A percentile compares a stretch with the other conserved stretches of the same genome.
These are phyloP conservation scores for Prunus yedoensis DNA, from an alignment of 331 rosid genomes.

Conservation along the genomic window DNA sequence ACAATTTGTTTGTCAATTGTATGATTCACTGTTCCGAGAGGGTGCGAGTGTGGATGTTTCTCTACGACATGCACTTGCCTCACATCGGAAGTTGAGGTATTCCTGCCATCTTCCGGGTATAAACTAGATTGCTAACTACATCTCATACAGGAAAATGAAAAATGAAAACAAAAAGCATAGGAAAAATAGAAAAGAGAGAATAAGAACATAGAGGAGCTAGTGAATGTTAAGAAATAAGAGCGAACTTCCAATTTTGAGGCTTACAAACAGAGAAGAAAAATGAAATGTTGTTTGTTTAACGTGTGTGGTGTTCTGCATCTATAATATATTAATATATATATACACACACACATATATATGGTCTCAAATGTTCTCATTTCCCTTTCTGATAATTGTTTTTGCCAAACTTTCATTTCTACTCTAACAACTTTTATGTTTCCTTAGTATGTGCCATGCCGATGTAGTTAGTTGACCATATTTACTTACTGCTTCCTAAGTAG, in stretches of 20 bases:
- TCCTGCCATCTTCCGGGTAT: conserved; percentile 73
- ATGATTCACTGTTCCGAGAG: conserved; percentile 81
- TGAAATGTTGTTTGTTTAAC: conserved; percentile 13
- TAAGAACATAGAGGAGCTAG: conserved; percentile 7
- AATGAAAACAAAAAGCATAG: neutral
- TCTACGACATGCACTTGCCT: conserved; percentile 74
- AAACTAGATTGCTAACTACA: conserved; percentile 38
- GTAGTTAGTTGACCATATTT: no score
- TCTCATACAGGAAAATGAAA: conserved; percentile 16
- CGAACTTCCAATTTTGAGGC: conserved; percentile 70
- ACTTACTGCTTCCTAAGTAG: no score
- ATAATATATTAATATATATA: neutral
- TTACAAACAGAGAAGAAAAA: conserved; percentile 19
- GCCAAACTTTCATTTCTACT: neutral
- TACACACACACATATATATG: neutral
- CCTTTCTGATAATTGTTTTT: neutral
- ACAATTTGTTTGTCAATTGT: conserved; percentile 69
- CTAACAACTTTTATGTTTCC: no score
- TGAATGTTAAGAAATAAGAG: conserved; percentile 33
- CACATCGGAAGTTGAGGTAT: conserved; percentile 81
- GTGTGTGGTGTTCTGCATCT: neutral
- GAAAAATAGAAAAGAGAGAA: conserved; percentile 9
- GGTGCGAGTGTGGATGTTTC: conserved; percentile 69
- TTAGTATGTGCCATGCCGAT: no score
- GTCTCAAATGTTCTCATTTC: neutral